Base-by-base conservation (phyloP, 2,329 filamentous ascomycete species). In the Rachicladosporium sp. region DNA sequence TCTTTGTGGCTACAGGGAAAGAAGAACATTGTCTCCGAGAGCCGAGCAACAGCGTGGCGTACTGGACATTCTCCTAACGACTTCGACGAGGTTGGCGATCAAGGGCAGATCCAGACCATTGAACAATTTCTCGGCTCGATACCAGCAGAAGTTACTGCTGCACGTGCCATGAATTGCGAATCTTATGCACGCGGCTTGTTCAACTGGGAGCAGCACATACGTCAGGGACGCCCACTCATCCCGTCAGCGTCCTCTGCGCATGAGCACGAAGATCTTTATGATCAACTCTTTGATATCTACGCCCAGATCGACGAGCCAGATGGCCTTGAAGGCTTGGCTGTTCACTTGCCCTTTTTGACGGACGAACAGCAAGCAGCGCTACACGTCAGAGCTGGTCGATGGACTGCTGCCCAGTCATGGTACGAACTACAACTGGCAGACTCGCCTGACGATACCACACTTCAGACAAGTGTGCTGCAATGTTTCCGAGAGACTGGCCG, bases 291-390 rank as follows among this genome's bases (percentile, higher is more conserved):
- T 55, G 80, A 89, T 38, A 94, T 98, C 11, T 99, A 98, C 60
- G 85, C 86, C 1, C 83, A 95, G 51, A 96, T 99, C 44, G 91
- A 99, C 54, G 91, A 99, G 52, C 93, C 91, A 0, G 91, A 99
- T 59, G 88, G 89, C 1, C 79, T 98, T 29, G 88, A 96, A 56
- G 91, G 91, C 2, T 89, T 98, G 44, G 93, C 89, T 1, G 78
- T 86, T 12, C 82, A 91, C 56, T 68, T 96, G 3, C 81, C 82
- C 43, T 77, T 87, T 8, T 67, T 96, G n/a, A 84, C 93, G 48
- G 80, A 95, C 36, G 83, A 94, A 44, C 89, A 95, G 57, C 88
- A 96, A 57, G 82, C 95, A 27, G 70, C 95, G 40, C 86, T 93
- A 51, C 87, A 98, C 62, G 78, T 83, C 42, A 96, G 94, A 59